Percentiles rank a stretch among this genome's conserved stretches.
Evolutionary conservation across 2,329 filamentous ascomycete species (phyloP).

Genomic region (Phyllosticta paracitricarpa): DNA sequence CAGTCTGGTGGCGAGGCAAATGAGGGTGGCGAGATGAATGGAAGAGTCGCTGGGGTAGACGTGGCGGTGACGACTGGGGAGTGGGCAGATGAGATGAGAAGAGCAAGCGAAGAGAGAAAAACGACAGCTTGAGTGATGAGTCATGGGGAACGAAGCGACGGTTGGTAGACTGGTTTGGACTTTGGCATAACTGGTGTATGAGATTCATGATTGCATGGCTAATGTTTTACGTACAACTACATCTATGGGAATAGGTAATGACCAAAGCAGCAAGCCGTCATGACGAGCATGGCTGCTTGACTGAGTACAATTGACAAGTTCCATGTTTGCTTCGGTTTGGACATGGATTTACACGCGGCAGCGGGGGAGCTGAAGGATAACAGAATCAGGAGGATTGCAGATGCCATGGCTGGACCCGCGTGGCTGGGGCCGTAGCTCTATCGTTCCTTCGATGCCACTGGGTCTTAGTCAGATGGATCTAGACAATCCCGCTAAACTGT

Average conservation of each 20-base stretch:
- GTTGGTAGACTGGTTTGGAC: neutral
- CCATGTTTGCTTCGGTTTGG: neutral
- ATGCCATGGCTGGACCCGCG: neutral
- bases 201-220: neutral
- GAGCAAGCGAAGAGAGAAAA: neutral
- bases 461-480: neutral
- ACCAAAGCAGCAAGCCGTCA: neutral
- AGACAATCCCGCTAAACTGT: neutral
- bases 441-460: neutral
- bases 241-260: neutral
- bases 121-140: neutral
- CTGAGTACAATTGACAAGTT: neutral
- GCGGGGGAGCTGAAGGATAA: neutral
- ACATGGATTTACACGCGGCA: neutral
- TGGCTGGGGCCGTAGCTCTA: neutral
- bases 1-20: neutral
- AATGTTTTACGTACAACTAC: neutral
- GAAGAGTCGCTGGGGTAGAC: slow-evolving; percentile 11
- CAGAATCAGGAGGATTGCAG: neutral
- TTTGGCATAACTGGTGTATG: neutral
- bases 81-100: slow-evolving; percentile 20
- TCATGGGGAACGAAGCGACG: neutral
- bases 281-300: neutral
- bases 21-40: slow-evolving; percentile 9
- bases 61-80: slow-evolving; percentile 23